Percentiles rank a stretch among this genome's conserved stretches.
Conservation (phyloP, 768 basidiomycete species). For the Leccinum variicolor region DNA sequence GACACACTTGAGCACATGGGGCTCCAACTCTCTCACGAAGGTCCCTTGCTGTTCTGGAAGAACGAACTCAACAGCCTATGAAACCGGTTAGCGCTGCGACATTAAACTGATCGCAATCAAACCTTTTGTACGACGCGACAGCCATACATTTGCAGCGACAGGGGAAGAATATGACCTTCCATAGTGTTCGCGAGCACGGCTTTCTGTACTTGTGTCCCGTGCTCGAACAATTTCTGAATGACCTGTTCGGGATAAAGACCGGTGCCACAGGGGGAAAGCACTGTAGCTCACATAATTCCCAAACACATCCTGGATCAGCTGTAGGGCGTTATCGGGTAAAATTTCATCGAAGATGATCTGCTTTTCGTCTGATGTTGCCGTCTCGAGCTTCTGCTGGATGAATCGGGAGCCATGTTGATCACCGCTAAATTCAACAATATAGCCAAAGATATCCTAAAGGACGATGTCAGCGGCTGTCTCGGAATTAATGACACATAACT, state of each 20-base stretch:
- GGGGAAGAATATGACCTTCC: conserved; percentile 69
- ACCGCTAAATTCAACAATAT: conserved; percentile 86
- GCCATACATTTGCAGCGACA: conserved; percentile 92
- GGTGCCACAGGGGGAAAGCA: neutral
- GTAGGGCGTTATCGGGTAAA: conserved; percentile 66
- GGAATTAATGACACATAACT: conserved; percentile 19
- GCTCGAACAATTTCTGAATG: conserved; percentile 90
- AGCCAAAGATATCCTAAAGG: conserved; percentile 76
- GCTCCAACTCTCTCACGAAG: conserved; percentile 78
- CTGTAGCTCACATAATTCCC: conserved; percentile 81
- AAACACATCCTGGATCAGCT: conserved; percentile 88
- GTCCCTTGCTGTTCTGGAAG: conserved; percentile 71
- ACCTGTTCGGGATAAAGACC: conserved; percentile 48
- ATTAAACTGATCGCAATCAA: neutral
- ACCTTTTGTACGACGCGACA: conserved; percentile 96
- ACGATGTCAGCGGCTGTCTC: conserved; percentile 2
- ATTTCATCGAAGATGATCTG: conserved; percentile 85
- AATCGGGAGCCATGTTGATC: conserved; percentile 99
- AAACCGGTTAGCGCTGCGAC: conserved; percentile 2
- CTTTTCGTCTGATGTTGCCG: conserved; percentile 74
- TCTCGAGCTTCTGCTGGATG: conserved; percentile 85
- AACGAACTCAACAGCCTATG: conserved; percentile 80
- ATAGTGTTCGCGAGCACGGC: conserved; percentile 65
- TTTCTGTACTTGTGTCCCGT: conserved; percentile 75
- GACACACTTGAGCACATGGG: conserved; percentile 79